Evolutionary conservation across 116 monocot species (phyloP), one percentile per base, ranked within the genome.

Genomic region (Zostera marina): DNA sequence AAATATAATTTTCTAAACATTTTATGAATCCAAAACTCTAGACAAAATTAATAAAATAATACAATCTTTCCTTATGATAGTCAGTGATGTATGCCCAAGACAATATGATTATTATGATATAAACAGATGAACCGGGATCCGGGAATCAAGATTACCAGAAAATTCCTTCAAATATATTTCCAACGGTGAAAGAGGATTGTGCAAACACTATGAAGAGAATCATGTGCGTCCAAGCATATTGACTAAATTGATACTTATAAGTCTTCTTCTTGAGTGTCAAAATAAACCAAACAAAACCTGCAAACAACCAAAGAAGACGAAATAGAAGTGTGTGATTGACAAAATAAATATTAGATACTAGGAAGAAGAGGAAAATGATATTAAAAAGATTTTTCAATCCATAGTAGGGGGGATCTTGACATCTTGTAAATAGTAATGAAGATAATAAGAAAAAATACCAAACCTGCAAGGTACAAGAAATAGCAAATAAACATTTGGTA

Each of bases 161-260:
- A 41, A 94, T 94, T 64, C 94, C 94, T 75, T 94, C 88, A 69
- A 85, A 94, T 63, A 94, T 94, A 70, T 88, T 94, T 62, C 82
- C 94, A 22, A 88, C 88, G 17, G 89, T 82, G 54, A 98, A 98
- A 49, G 98, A 85, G 8, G 90, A 85, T 69, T 98, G 90, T 61
- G 74, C 86, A 72, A 98, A 90, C 75, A 98, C 98, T 56, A 70
- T 67, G 56, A 98, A 80, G 58, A 98, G 86, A 54, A 98, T 98
- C 90, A 98, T 98, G 70, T 98, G 90, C 12, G 89, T 96, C 94
- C 94, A 96, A 48, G 94, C 88, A 72, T 96, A 96, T 62, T 96
- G 94, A 47, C 87, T 73, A 67, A 96, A 96, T 59, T 96, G 94
- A 70, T 96, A 96, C 76, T 96, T 88, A 74, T 96, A 96, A 67